Evolutionary conservation across 2,329 filamentous ascomycete species (phyloP).

Genomic region (Davidsoniella neocaledoniae): DNA sequence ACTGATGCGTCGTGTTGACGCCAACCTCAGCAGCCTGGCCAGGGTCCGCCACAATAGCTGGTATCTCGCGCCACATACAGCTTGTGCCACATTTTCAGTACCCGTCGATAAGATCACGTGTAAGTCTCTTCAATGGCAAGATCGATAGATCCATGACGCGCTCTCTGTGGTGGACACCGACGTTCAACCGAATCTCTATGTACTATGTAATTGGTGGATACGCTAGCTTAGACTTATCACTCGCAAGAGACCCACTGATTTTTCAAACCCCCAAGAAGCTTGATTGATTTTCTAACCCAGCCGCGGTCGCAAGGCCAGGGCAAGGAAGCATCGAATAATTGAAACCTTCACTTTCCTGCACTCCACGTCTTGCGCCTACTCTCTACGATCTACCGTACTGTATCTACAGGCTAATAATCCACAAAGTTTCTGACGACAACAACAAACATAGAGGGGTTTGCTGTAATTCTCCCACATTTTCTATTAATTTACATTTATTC

Average conservation of each 20-base stretch:
- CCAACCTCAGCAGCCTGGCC: conserved; percentile 12
- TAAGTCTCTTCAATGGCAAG: neutral
- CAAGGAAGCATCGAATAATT: neutral
- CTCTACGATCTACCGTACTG: too few species aligned
- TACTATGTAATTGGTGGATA: neutral
- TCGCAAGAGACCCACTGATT: neutral
- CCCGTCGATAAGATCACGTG: neutral
- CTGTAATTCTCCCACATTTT: neutral
- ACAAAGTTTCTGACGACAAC: too few species aligned
- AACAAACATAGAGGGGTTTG: too few species aligned
- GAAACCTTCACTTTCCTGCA: neutral
- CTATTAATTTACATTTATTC: neutral
- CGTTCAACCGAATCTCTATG: conserved; percentile 3
- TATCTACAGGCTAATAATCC: too few species aligned
- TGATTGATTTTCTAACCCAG: conserved; percentile 1
- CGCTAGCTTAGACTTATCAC: too few species aligned
- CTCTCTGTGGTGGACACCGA: neutral
- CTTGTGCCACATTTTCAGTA: neutral
- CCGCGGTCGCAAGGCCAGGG: conserved; percentile 9
- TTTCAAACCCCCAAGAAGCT: neutral
- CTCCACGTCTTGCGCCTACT: too few species aligned
- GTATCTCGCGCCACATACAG: conserved; percentile 1
- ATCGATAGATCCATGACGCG: conserved; percentile 3
- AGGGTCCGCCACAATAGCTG: conserved; percentile 16
- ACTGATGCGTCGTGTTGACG: conserved; percentile 8